Base-by-base conservation (phyloP, 1,284 basidiomycete species). In the Leccinum ponderosum region DNA sequence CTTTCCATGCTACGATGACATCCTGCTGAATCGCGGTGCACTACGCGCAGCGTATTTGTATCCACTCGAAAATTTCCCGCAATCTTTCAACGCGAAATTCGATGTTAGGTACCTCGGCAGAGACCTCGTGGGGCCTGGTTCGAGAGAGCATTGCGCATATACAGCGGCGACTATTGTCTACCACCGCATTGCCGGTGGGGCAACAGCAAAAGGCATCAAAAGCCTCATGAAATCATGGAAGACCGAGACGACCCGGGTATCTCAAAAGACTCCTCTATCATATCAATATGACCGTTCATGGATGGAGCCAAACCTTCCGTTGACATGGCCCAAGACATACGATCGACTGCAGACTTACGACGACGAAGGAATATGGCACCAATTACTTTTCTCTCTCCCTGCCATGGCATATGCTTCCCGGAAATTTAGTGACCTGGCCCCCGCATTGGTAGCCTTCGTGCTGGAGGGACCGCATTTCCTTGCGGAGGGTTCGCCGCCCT, bases 311-410 rank as follows among this genome's bases (percentile, higher is more conserved):
- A 5, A 65, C 57, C 59, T 65, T 51, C 55, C 59, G 29, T 17
- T 44, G 44, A 64, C 59, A 53, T 79, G 73, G 66, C 60, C 77
- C 17, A 60, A 64, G 6, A 51, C 75, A 1, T 78, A 77, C 35
- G 60, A 75, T 37, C 56, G 65, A 3, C 73, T 70, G 42, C 73
- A 71, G 17, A 14, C 31, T 20, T 27, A 33, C 29, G 2, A 6
- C 5, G 17, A 31, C 1, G 60, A 63, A 42, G 14, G 31, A 54
- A 55, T 64, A 29, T 65, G 58, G 37, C 72, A 67, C 22, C 61
- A 65, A 17, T 29, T 78, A 20, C 59, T 66, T n/a, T 77, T 76
- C 59, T 70, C 70, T n/a, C 67, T 75, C 4, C 64, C 74, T 15
- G 67, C 70, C 2, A 64, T 75, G 61, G 69, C 62, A 25, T 79